phyloP scores from a whole-genome alignment of 176 grass and related monocot species.

The Tuctoria greenei region DNA sequence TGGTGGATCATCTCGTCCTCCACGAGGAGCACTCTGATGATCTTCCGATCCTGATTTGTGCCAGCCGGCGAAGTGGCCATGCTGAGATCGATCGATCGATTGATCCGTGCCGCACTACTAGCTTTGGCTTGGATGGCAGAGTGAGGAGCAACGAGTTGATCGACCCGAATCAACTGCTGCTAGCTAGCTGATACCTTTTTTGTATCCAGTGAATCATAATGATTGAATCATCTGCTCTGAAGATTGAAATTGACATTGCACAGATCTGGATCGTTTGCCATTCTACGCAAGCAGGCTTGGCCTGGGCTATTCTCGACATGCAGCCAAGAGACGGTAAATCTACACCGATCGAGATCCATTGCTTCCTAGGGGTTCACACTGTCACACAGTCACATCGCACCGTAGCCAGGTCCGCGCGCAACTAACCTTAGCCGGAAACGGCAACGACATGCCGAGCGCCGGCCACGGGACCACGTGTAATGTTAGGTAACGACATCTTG shows the following conservation, averaged over 20 bases:
- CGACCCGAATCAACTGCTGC: too few relatives aligned
- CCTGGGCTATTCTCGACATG: not conserved
- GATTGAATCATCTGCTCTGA: not conserved
- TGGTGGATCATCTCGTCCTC: slow-evolving; percentile 50
- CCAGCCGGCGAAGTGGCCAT: not conserved
- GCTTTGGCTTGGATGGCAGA: too few relatives aligned
- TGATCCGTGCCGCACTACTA: too few relatives aligned
- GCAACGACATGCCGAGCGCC: too few relatives aligned
- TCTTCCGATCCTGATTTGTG: slow-evolving; percentile 2
- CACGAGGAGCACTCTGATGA: slow-evolving; percentile 48
- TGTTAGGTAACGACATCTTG: too few relatives aligned
- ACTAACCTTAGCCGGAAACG: too few relatives aligned
- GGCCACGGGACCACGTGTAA: too few relatives aligned
- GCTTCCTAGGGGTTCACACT: too few relatives aligned
- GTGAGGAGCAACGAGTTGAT: too few relatives aligned
- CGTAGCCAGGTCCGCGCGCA: not conserved
- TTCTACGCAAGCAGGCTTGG: not conserved
- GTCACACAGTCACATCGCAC: too few relatives aligned
- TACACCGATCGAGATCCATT: not conserved
- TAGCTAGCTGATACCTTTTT: too few relatives aligned
- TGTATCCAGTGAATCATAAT: not conserved
- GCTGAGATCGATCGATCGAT: too few relatives aligned
- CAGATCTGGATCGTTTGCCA: not conserved
- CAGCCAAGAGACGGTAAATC: not conserved
- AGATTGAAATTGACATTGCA: not conserved